Conservation (phyloP, 1,284 basidiomycete genomes). For the Malassezia furfur region DNA sequence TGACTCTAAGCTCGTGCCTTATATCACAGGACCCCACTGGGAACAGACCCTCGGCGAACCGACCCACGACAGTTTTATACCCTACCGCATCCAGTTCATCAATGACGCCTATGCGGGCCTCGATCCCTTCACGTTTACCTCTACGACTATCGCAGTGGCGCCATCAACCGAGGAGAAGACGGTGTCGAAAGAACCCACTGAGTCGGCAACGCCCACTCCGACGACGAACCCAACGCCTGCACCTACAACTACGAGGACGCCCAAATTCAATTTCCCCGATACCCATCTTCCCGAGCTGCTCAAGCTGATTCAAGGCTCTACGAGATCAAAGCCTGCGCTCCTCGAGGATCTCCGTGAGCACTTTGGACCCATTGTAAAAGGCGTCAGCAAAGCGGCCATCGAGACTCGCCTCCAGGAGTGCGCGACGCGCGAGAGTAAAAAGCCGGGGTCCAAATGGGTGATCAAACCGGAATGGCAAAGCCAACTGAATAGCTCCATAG, state of each 20-base stretch:
- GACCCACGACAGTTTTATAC: slow-evolving; percentile 29
- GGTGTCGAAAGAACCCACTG: background rate
- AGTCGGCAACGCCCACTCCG: background rate
- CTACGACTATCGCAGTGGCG: slow-evolving; percentile 13
- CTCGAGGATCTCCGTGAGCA: slow-evolving; percentile 34
- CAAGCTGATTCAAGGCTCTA: slow-evolving; percentile 26
- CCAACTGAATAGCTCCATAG: background rate
- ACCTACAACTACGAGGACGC: background rate
- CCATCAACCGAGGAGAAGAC: slow-evolving; percentile 1
- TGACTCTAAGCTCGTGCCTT: slow-evolving; percentile 40
- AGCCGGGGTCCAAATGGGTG: slow-evolving; percentile 23
- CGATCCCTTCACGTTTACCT: slow-evolving; percentile 37
- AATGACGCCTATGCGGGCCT: slow-evolving; percentile 34
- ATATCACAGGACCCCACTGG: slow-evolving; percentile 43
- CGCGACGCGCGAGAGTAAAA: slow-evolving; percentile 29
- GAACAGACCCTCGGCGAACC: slow-evolving; percentile 26
- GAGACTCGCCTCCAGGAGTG: slow-evolving; percentile 24
- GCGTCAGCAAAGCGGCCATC: slow-evolving; percentile 33
- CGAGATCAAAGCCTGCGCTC: slow-evolving; percentile 29
- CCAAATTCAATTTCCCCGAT: slow-evolving; percentile 19
- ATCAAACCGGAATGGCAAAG: slow-evolving; percentile 26
- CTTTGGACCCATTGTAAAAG: slow-evolving; percentile 24
- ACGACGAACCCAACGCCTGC: background rate
- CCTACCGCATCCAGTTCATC: slow-evolving; percentile 39
- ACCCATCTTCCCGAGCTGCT: slow-evolving; percentile 28